Conservation (phyloP, 768 basidiomycete species). For the Mycena sanguinolenta region DNA sequence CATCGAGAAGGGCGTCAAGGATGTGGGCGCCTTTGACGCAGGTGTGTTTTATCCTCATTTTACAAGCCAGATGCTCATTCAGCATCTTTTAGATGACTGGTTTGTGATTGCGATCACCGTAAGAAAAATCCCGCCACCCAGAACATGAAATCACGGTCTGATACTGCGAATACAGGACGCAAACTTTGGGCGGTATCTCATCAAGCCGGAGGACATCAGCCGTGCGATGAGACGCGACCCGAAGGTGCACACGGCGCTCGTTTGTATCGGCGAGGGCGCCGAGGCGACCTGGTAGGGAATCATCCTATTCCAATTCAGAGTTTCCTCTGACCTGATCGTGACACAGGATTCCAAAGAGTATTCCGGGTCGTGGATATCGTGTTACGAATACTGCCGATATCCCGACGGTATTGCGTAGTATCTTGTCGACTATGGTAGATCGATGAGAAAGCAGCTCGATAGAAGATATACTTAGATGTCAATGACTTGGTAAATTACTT, state of each 20-base stretch:
- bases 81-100: slow-evolving; percentile 68
- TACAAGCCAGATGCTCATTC: neutral
- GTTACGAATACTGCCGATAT: slow-evolving; percentile 75
- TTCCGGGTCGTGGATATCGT: slow-evolving; percentile 72
- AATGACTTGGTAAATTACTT: too few relatives aligned
- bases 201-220: slow-evolving; percentile 70
- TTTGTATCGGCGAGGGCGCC: slow-evolving; percentile 79
- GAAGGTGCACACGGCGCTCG: slow-evolving; percentile 76
- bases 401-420: slow-evolving; percentile 72
- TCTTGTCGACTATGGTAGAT: slow-evolving; percentile 70
- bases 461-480: neutral
- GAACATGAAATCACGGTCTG: neutral
- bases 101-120: slow-evolving; percentile 78
- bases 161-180: slow-evolving; percentile 59
- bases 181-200: slow-evolving; percentile 74
- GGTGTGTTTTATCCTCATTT: neutral
- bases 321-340: neutral
- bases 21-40: slow-evolving; percentile 69
- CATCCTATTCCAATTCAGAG: neutral
- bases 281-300: slow-evolving; percentile 67
- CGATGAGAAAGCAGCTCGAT: slow-evolving; percentile 35
- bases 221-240: slow-evolving; percentile 70
- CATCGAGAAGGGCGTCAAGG: slow-evolving; percentile 71
- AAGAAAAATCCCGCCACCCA: slow-evolving; percentile 16
- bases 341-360: slow-evolving; percentile 69